Conservation (phyloP, 257 asterid species). For the Petunia secreta region DNA sequence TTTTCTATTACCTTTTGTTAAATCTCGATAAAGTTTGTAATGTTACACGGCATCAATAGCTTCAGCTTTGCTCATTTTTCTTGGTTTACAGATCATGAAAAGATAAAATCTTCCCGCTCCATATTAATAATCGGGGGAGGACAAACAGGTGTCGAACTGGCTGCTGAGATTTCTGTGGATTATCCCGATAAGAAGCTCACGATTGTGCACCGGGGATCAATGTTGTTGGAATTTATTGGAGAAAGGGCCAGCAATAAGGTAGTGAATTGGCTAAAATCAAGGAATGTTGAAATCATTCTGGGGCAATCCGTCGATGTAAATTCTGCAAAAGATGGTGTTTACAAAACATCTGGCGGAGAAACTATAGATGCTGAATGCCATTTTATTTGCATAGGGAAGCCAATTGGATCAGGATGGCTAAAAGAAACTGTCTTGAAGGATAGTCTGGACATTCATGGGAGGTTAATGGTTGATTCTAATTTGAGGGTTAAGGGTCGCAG, state of each 20-base stretch:
- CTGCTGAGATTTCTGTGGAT: constrained; percentile 35
- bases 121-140: constrained; percentile 36
- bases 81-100: constrained; percentile 28
- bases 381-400: constrained; percentile 29
- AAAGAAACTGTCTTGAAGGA: constrained; percentile 20
- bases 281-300: constrained; percentile 27
- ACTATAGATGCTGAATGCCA: constrained; percentile 27
- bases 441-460: constrained; percentile 28
- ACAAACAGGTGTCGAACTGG: constrained; percentile 35
- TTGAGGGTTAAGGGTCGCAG: constrained; percentile 24
- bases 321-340: constrained; percentile 18
- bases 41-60: background rate
- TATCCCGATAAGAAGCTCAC: constrained; percentile 33
- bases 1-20: too few species aligned
- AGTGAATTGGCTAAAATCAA: constrained; percentile 27
- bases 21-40: too few species aligned
- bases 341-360: constrained; percentile 25
- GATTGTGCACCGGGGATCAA: constrained; percentile 34
- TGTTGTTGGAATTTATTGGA: constrained; percentile 30
- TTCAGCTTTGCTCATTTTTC: background rate
- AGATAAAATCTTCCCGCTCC: constrained; percentile 22
- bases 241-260: constrained; percentile 30
- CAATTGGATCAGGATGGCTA: constrained; percentile 25
- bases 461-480: constrained; percentile 24
- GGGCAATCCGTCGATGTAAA: constrained; percentile 33